phyloP scores from a whole-genome alignment of 495 filamentous ascomycete genomes.

The Annulohypoxylon maeteangense region DNA sequence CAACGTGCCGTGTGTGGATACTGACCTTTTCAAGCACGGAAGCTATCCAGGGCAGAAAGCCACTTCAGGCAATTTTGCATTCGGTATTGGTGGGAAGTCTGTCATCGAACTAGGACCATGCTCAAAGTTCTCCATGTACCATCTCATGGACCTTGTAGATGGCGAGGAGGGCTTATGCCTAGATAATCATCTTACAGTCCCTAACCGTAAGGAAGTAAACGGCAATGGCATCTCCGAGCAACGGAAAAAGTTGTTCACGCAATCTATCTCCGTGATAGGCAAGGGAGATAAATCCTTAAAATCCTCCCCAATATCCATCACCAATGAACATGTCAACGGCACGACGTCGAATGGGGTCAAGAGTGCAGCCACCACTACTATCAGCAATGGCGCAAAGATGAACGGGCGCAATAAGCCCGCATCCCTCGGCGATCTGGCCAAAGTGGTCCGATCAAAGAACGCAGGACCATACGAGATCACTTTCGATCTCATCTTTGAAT shows the following conservation, averaged over 20 bases:
- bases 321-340: background rate
- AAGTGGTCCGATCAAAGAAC: conserved; percentile 63
- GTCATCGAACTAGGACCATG: conserved; percentile 53
- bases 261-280: conserved; percentile 17
- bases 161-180: conserved; percentile 43
- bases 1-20: background rate
- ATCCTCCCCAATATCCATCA: background rate
- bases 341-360: background rate
- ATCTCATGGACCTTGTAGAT: conserved; percentile 55
- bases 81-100: conserved; percentile 50
- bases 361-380: background rate
- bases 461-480: conserved; percentile 63
- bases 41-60: conserved; percentile 58
- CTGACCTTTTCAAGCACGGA: conserved; percentile 49
- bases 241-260: conserved; percentile 27
- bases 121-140: conserved; percentile 59
- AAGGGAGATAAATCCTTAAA: conserved; percentile 11
- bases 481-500: conserved; percentile 61
- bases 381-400: background rate
- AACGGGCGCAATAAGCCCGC: conserved; percentile 20
- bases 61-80: conserved; percentile 59
- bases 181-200: background rate
- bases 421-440: conserved; percentile 49
- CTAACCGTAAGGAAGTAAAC: conserved; percentile 9
- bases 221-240: conserved; percentile 23